Percentiles rank a stretch among this genome's conserved stretches.
phyloP scores from a whole-genome alignment of 2,329 filamentous ascomycete genomes.

The Diaporthe batatas region DNA sequence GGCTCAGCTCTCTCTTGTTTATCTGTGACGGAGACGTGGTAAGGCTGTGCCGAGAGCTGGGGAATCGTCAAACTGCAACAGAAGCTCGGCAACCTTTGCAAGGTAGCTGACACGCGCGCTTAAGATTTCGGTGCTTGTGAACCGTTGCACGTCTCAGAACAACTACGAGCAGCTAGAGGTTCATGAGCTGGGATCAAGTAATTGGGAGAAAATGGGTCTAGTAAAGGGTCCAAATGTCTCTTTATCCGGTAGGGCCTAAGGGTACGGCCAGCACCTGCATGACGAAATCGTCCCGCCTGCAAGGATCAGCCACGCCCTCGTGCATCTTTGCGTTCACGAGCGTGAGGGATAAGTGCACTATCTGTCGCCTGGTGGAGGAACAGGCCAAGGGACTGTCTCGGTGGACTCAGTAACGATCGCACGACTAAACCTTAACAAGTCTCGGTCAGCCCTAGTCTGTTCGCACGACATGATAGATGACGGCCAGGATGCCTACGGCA shows the following conservation, averaged over 20 bases:
- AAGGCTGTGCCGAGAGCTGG: not conserved
- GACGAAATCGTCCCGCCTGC: not conserved
- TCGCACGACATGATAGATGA: slow-evolving; percentile 12
- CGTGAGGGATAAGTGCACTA: too few relatives aligned
- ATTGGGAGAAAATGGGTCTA: not conserved
- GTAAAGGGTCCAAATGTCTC: not conserved
- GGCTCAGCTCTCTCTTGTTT: slow-evolving; percentile 20
- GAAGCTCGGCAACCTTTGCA: slow-evolving; percentile 11
- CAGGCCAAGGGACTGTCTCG: slow-evolving; percentile 4
- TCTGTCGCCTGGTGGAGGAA: not conserved
- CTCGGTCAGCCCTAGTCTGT: slow-evolving; percentile 24
- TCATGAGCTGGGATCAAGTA: not conserved
- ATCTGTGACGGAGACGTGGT: not conserved
- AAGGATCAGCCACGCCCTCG: not conserved
- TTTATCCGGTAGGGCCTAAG: not conserved
- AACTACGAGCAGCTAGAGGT: not conserved
- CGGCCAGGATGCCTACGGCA: not conserved
- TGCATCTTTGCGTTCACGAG: not conserved
- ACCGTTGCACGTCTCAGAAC: slow-evolving; percentile 17
- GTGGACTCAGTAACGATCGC: slow-evolving; percentile 4
- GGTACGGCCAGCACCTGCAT: not conserved
- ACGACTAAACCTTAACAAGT: not conserved
- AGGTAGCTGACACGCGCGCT: slow-evolving; percentile 22
- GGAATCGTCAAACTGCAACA: not conserved
- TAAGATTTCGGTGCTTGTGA: slow-evolving; percentile 4